Base-by-base conservation (phyloP, 306 rosid genomes). In the Ziziphus jujuba region DNA sequence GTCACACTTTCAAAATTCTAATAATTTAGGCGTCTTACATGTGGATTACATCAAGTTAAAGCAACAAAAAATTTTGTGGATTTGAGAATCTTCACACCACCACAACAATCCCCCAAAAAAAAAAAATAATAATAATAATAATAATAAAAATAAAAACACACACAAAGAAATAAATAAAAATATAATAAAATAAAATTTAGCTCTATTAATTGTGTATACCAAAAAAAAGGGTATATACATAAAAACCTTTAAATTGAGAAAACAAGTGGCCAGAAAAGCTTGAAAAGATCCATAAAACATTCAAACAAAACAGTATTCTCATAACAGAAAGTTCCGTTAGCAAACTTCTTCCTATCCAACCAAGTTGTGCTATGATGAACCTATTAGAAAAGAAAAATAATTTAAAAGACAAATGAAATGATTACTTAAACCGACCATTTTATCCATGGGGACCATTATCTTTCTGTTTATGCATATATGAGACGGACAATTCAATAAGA, bases 241-340 rank as follows among this genome's bases (percentile, higher is more conserved):
- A 35, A 25, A 34, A 22, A 34, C 1, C 15, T 38, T 31, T 17
- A 35, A 19, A 61, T 49, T 13, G 31, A n/a, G 14, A 20, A 60
- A 67, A 60, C 5, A 44, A 59, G 55, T 52, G 61, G 80, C 51
- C 20, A 33, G 35, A 17, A 60, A 33, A 25, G 69, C 17, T 60
- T 52, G 33, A 45, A 62, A 52, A 24, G 20, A 20, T 57, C 21
- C 48, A 34, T 7, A 21, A 54, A 62, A 53, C 58, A 35, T 60
- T 56, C 77, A 75, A 61, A 56, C 56, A 59, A 72, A 44, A 49
- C 21, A 75, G 67, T 78, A 80, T 80, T 75, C 81, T 63, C 34
- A 33, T 8, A 69, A 47, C 72, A 45, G 78, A 80, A 72, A 75
- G 51, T 35, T 72, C 81, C 75, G 52, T 67, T 50, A 56, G 71